Percentiles rank a stretch among this genome's conserved stretches.
These are phyloP conservation scores for Lablab purpureus DNA, from an alignment of 306 rosid species.

Conservation along the genomic window DNA sequence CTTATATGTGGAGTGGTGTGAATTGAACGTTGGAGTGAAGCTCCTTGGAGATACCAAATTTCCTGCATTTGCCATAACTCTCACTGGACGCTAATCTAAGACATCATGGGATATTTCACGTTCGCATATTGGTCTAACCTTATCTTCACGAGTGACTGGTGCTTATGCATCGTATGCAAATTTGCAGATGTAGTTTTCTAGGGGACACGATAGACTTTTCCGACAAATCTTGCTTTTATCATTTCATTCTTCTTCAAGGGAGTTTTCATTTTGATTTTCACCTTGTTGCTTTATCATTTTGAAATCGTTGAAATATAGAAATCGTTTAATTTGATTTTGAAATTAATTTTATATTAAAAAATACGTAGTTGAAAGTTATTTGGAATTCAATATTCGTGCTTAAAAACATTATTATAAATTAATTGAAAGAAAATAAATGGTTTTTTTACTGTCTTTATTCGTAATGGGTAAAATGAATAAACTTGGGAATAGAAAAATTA, in stretches of 20 bases:
- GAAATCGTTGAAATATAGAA: background rate
- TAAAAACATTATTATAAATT: too few species aligned
- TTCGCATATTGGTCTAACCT: constrained; percentile 23
- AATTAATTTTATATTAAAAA: background rate
- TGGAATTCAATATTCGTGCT: background rate
- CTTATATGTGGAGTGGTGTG: constrained; percentile 11
- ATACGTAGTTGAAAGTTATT: background rate
- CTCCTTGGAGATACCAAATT: constrained; percentile 38
- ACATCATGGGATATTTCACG: background rate
- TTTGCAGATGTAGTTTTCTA: background rate
- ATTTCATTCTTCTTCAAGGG: background rate
- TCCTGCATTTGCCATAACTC: constrained; percentile 55
- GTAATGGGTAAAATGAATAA: background rate
- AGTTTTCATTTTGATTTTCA: background rate
- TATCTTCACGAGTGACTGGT: constrained; percentile 42
- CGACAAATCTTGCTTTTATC: background rate
- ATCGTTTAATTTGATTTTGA: background rate
- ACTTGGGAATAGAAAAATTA: background rate
- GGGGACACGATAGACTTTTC: background rate
- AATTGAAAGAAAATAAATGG: background rate
- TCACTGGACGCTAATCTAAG: background rate
- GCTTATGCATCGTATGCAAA: constrained; percentile 18
- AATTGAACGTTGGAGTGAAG: constrained; percentile 44
- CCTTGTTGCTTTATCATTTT: constrained; percentile 2
- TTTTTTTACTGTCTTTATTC: background rate